These are phyloP conservation scores for Pseudoscleropodium purum DNA, from an alignment of 225 moss, liverwort and hornwort genomes.

Conservation along the genomic window DNA sequence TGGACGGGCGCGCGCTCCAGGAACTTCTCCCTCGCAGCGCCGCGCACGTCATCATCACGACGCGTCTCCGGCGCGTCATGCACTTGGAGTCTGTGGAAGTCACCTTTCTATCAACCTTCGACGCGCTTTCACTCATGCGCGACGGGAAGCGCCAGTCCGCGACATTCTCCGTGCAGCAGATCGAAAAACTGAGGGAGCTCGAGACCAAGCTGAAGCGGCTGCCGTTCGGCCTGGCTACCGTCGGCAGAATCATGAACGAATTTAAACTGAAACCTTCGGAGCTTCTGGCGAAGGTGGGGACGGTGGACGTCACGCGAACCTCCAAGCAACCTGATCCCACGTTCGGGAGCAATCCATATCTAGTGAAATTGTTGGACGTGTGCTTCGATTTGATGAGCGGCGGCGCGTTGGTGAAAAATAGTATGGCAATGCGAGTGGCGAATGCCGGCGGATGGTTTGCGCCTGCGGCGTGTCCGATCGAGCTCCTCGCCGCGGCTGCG, in stretches of 20 bases:
- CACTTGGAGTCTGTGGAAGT: constrained; percentile 32
- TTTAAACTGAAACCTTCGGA: constrained; percentile 41
- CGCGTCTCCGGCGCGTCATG: constrained; percentile 44
- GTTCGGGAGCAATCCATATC: constrained; percentile 26
- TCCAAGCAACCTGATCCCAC: background rate
- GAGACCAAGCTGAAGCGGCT: constrained; percentile 40
- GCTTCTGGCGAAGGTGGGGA: constrained; percentile 26
- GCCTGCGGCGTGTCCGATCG: constrained; percentile 24
- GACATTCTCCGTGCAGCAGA: constrained; percentile 24
- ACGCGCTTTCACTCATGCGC: constrained; percentile 45
- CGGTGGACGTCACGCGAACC: background rate
- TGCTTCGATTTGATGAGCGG: constrained; percentile 39
- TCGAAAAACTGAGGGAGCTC: constrained; percentile 36
- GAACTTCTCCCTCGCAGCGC: constrained; percentile 41
- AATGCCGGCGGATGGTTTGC: constrained; percentile 52
- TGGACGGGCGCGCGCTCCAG: constrained; percentile 41
- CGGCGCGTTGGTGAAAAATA: background rate
- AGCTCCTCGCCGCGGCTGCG: constrained; percentile 27
- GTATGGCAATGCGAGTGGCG: constrained; percentile 31
- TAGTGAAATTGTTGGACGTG: constrained; percentile 44
- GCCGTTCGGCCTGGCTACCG: constrained; percentile 29
- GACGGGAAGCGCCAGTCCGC: background rate
- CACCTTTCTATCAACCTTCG: constrained; percentile 18
- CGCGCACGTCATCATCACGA: constrained; percentile 53
- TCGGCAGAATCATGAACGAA: constrained; percentile 32